These are phyloP conservation scores for Rubia occidens DNA, from an alignment of 305 asterid genomes.

Conservation along the genomic window DNA sequence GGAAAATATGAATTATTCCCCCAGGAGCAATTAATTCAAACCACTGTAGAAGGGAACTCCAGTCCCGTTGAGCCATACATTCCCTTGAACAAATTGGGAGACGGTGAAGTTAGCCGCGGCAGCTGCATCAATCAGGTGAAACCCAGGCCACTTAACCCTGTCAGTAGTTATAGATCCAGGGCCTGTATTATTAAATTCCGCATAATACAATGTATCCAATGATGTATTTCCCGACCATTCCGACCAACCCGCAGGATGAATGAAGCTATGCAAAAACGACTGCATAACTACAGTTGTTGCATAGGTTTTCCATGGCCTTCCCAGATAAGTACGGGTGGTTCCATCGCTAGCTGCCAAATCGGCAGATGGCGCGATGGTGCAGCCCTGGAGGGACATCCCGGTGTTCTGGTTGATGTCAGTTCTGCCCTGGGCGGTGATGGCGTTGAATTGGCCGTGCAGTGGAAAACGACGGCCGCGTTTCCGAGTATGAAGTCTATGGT, in stretches of 20 bases:
- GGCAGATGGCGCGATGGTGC: conserved; percentile 7
- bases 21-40: conserved; percentile 4
- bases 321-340: conserved; percentile 13
- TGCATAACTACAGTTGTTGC: conserved; percentile 20
- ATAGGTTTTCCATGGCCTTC: conserved; percentile 27
- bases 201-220: conserved; percentile 24
- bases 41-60: conserved; percentile 21
- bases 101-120: conserved; percentile 25
- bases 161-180: conserved; percentile 18
- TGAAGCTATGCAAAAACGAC: conserved; percentile 19
- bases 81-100: conserved; percentile 22
- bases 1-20: no score
- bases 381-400: conserved; percentile 15
- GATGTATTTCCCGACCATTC: conserved; percentile 23
- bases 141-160: conserved; percentile 29
- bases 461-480: conserved; percentile 24
- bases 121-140: conserved; percentile 7
- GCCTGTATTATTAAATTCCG: conserved; percentile 26
- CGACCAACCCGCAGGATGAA: conserved; percentile 30
- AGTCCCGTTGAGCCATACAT: conserved; percentile 28
- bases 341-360: conserved; percentile 18
- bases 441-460: conserved; percentile 15
- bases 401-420: conserved; percentile 21
- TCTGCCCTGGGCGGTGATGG: conserved; percentile 24
- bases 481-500: conserved; percentile 23